Percentiles rank a stretch among this genome's conserved stretches.
Conservation (phyloP, 2,329 filamentous ascomycete genomes). For the Scedosporium boydii region DNA sequence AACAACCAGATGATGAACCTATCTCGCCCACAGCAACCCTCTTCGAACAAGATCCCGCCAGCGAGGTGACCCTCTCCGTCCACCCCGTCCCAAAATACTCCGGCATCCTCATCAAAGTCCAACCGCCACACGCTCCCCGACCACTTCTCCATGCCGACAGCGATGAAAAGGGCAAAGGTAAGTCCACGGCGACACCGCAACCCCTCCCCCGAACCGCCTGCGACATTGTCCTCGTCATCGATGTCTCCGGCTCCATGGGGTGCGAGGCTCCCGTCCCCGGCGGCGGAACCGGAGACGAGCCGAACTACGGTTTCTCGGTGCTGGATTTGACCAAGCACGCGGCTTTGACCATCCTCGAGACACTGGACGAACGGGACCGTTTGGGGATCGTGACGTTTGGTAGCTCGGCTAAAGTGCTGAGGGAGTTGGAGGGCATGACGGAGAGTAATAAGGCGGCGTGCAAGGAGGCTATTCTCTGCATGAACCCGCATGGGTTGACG, state of each 20-base stretch:
- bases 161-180: not conserved
- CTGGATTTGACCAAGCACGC: conserved; percentile 53
- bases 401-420: conserved; percentile 29
- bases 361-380: conserved; percentile 42
- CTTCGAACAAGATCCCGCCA: not conserved
- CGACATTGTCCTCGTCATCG: conserved; percentile 53
- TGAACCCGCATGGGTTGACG: conserved; percentile 30
- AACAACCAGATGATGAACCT: not conserved
- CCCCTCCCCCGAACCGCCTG: conserved; percentile 35
- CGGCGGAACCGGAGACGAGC: conserved; percentile 24
- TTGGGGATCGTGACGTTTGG: conserved; percentile 50
- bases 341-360: conserved; percentile 47
- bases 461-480: conserved; percentile 29
- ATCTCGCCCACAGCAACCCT: not conserved
- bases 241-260: conserved; percentile 50
- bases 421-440: conserved; percentile 38
- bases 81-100: conserved; percentile 27
- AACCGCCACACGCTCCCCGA: conserved; percentile 29
- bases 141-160: conserved; percentile 8
- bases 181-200: not conserved
- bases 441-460: conserved; percentile 31
- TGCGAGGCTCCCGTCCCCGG: conserved; percentile 35
- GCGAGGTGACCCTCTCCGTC: conserved; percentile 19
- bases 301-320: conserved; percentile 41
- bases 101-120: conserved; percentile 35